A percentile compares a stretch with the other conserved stretches of the same genome.
Evolutionary conservation across 2,329 filamentous ascomycete genomes (phyloP).

Genomic region (Corynespora cassiicola): DNA sequence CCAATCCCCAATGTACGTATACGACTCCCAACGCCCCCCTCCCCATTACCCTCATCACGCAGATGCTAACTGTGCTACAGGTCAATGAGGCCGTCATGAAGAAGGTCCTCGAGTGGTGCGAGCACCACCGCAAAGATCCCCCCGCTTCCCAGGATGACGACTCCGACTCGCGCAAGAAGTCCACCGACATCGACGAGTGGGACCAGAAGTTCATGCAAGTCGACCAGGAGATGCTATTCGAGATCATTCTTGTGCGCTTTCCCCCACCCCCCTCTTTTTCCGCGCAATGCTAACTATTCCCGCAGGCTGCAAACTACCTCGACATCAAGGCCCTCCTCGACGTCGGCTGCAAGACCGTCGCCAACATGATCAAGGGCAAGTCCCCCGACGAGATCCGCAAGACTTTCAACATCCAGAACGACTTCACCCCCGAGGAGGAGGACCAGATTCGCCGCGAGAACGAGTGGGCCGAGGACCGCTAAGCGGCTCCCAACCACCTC

Average conservation of each 20-base stretch:
- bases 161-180: conserved; percentile 94
- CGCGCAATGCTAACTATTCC: conserved; percentile 18
- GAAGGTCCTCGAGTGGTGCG: conserved; percentile 98
- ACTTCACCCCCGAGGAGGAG: conserved; percentile 98
- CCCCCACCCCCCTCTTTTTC: background rate
- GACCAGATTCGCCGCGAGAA: conserved; percentile 78
- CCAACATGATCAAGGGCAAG: conserved; percentile 99
- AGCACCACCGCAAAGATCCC: conserved; percentile 91
- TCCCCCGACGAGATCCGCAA: conserved; percentile 98
- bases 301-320: conserved; percentile 92
- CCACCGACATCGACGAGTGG: conserved; percentile 99
- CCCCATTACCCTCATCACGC: background rate
- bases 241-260: conserved; percentile 86
- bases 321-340: conserved; percentile 98
- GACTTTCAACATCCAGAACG: conserved; percentile 99
- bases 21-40: conserved; percentile 1
- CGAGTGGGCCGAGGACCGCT: conserved; percentile 57
- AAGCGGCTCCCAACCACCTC: conserved; percentile 21
- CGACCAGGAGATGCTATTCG: conserved; percentile 99
- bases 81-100: conserved; percentile 92
- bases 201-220: conserved; percentile 99
- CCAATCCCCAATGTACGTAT: conserved; percentile 77
- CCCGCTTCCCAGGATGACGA: conserved; percentile 84
- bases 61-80: conserved; percentile 43
- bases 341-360: conserved; percentile 98